Base-by-base conservation (phyloP, 228 moss, liverwort and hornwort species). In the Sphagnum magellanicum region DNA sequence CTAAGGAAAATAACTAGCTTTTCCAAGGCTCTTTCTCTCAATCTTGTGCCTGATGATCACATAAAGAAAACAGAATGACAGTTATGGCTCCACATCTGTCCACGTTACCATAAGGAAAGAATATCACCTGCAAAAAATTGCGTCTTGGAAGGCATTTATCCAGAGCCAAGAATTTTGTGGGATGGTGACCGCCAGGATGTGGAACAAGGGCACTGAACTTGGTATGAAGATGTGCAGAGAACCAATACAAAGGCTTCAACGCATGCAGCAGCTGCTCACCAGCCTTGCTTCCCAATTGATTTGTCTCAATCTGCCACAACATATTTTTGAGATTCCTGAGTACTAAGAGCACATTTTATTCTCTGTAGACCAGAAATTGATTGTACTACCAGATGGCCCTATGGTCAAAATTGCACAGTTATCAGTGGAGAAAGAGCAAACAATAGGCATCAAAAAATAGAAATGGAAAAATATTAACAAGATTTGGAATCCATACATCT, bases 71-170 rank as follows among this genome's bases (percentile, higher is more conserved):
- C 1, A 32, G 32, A 32, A 32, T 32, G 32, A 32, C 32, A 32
- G 32, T 32, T 32, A 32, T 32, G 32, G 32, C 32, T 32, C 32
- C 32, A 32, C 3, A 32, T 32, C 32, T 32, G 32, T 32, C 3
- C 32, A 2, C 1, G 32, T 32, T 32, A 32, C 32, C 32, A 32
- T 32, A 32, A 3, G 32, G 32, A 32, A 32, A 32, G 32, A 32
- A 12, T 55, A 48, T 51, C 63, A 95, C 94, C 94, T 97, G 97
- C 63, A 97, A 68, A 75, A 97, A 97, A 32, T 89, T 86, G 69
- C 93, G 90, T 70, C 75, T 76, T 59, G 93, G 91, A 47, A 93
- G 82, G 68, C 97, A 97, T 76, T 97, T 97, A 79, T 97, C 97
- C 16, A 97, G 81, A 51, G 93, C 97, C 61, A 97, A 80, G 76